Evolutionary conservation across 495 filamentous ascomycete genomes (phyloP), one percentile per base, ranked within the genome.

Genomic region (Hypoxylon lenormandii): DNA sequence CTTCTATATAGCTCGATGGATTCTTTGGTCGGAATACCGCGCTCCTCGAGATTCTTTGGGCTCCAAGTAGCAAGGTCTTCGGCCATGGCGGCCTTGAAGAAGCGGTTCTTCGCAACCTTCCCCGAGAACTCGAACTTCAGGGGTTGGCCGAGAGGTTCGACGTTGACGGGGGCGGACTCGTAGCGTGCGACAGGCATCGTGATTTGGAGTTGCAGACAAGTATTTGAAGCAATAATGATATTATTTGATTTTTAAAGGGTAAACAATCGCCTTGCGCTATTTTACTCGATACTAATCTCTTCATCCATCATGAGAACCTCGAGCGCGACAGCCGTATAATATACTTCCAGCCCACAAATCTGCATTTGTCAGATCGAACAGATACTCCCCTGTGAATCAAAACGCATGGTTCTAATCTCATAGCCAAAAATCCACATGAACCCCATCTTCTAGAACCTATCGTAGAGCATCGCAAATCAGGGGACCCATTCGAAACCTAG

Each of bases 61-160:
- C 82, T 77, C 83, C 84, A 90, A 7, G 85, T 83, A 3, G 86
- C 83, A 33, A 89, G 74, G 22, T 81, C 78, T 55, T 90, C 87
- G n/a, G 83, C 83, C 86, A 88, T 88, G 4, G 87, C 84, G 38
- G 79, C 85, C 72, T 89, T 89, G 60, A 88, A 68, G 69, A 86
- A 85, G 28, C 86, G 79, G 64, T 88, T 89, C 48, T 76, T 75
- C 0, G 84, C 85, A 4, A 80, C 80, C 47, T 76, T 80, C 28
- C 82, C 80, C 38, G 84, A 83, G 78, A 87, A 88, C 37, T 79
- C 65, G 65, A 87, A 88, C 16, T 82, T 72, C 18, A 89, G 76
- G 10, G 85, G 83, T 57, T 85, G 66, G n/a, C 78, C 86, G 19
- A 89, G 77, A 26, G 52, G 63, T 13, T 50, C 33, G 5, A 67